Evolutionary conservation across 2,329 filamentous ascomycete species (phyloP).

Genomic region (Xylariaceae sp.): DNA sequence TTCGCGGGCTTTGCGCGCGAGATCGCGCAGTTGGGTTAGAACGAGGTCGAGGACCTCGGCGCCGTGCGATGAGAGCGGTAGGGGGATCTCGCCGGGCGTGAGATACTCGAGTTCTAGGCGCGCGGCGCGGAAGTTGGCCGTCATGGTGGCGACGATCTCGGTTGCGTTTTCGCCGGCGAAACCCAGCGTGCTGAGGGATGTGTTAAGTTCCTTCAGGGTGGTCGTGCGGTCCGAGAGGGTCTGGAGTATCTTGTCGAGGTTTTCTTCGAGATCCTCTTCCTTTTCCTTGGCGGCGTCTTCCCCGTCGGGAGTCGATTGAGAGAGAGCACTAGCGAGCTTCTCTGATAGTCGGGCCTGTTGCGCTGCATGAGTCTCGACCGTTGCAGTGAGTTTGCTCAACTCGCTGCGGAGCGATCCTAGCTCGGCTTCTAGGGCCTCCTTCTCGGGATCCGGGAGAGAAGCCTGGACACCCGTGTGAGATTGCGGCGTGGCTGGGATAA

Average conservation of each 20-base stretch:
- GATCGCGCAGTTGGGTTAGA: constrained; percentile 44
- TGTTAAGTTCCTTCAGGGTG: constrained; percentile 41
- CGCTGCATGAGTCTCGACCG: constrained; percentile 43
- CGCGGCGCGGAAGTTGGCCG: constrained; percentile 48
- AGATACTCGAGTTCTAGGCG: constrained; percentile 59
- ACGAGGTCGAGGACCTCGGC: constrained; percentile 53
- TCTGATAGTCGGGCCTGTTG: constrained; percentile 34
- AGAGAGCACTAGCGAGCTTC: constrained; percentile 21
- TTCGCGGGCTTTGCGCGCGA: constrained; percentile 43
- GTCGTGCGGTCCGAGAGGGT: constrained; percentile 45
- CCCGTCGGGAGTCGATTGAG: background rate
- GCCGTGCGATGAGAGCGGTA: constrained; percentile 49
- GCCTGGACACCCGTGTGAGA: constrained; percentile 40
- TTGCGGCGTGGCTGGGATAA: constrained; percentile 22
- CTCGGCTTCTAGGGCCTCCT: constrained; percentile 41
- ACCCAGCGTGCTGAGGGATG: constrained; percentile 44
- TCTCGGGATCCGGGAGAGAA: constrained; percentile 39
- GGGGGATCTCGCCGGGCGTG: constrained; percentile 51
- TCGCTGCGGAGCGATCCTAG: constrained; percentile 46
- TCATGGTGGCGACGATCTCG: constrained; percentile 46
- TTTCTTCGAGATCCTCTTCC: constrained; percentile 36
- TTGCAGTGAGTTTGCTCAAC: constrained; percentile 42
- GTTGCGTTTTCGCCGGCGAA: constrained; percentile 44
- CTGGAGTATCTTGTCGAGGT: constrained; percentile 40
- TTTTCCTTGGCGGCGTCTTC: constrained; percentile 11